phyloP scores from a whole-genome alignment of 2,329 filamentous ascomycete genomes.

The Curvularia eragrostidis region DNA sequence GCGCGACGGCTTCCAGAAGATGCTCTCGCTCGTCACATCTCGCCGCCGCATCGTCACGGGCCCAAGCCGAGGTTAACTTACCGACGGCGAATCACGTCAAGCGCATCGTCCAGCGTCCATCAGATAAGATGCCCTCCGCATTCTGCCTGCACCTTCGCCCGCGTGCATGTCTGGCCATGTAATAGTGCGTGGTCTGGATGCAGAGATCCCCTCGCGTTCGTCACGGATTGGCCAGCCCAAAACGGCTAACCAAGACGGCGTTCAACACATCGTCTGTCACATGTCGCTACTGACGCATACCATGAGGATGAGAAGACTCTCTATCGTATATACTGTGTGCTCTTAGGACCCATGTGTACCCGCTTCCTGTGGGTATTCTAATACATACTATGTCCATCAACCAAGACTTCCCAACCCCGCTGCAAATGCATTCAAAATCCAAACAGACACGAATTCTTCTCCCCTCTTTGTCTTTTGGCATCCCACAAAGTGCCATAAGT shows the following conservation, averaged over 20 bases:
- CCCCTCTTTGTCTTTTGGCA: not conserved
- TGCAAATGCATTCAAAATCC: not conserved
- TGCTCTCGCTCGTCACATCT: slow-evolving; percentile 13
- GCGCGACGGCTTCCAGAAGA: slow-evolving; percentile 29
- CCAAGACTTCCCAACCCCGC: not conserved
- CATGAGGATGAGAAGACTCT: not conserved
- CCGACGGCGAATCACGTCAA: slow-evolving; percentile 9
- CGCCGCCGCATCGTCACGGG: not conserved
- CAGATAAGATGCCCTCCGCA: slow-evolving; percentile 12
- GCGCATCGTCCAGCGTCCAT: slow-evolving; percentile 7
- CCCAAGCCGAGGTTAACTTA: slow-evolving; percentile 25
- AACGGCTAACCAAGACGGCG: not conserved
- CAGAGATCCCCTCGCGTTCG: not conserved
- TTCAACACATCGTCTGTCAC: not conserved
- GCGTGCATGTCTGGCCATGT: not conserved
- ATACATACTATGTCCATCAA: not conserved
- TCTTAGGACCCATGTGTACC: not conserved
- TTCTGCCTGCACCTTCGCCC: not conserved
- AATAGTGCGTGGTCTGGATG: not conserved
- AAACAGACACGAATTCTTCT: not conserved
- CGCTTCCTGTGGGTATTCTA: not conserved
- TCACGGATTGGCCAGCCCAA: not conserved
- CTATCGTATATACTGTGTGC: not conserved
- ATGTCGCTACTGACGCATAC: not conserved
- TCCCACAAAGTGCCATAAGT: not conserved